phyloP scores from a whole-genome alignment of 257 asterid species.

The Voacanga thouarsii region DNA sequence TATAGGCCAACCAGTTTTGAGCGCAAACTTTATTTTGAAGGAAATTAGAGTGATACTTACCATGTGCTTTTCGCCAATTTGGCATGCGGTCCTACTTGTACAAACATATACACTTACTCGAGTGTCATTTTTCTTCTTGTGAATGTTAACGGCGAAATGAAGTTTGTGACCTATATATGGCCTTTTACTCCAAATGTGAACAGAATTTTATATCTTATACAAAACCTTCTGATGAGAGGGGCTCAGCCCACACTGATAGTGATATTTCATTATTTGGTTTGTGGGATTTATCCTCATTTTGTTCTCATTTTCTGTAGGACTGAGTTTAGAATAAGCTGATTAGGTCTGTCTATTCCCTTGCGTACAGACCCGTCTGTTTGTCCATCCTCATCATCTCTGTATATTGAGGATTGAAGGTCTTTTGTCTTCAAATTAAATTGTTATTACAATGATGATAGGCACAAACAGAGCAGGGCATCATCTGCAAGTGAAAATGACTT shows the following conservation, averaged over 20 bases:
- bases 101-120: not conserved
- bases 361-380: not conserved
- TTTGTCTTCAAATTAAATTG: conserved; percentile 1
- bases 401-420: conserved; percentile 2
- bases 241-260: not conserved
- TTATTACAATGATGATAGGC: conserved; percentile 2
- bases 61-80: not conserved
- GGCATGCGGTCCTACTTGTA: conserved; percentile 8
- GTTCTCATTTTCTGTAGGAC: not conserved
- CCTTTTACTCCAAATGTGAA: not conserved
- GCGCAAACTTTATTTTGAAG: not conserved
- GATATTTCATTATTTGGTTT: not conserved
- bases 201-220: not conserved
- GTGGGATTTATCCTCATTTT: not conserved
- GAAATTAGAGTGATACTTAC: not conserved
- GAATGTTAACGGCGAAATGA: conserved; percentile 1
- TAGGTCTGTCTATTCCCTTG: not conserved
- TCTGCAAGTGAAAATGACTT: conserved; percentile 3
- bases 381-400: conserved; percentile 2
- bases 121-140: not conserved
- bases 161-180: not conserved
- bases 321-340: not conserved
- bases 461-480: not conserved
- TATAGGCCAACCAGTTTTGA: not conserved
- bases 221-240: not conserved